A percentile compares a stretch with the other conserved stretches of the same genome.
Evolutionary conservation across 2,329 filamentous ascomycete species (phyloP).

Genomic region (Annulohypoxylon truncatum): DNA sequence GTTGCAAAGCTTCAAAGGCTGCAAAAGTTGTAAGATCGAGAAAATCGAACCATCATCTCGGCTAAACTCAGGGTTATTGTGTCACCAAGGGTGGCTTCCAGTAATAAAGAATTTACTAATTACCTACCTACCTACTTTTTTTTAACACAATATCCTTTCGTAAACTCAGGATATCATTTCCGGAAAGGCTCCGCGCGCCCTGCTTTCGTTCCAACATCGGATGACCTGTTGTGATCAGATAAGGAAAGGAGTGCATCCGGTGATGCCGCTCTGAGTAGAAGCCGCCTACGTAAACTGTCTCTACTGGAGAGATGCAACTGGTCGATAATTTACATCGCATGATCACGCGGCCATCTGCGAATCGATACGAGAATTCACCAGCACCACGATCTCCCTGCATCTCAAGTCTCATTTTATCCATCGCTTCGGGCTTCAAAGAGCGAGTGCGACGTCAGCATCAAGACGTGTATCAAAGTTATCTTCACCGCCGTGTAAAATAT

Average conservation of each 20-base stretch:
- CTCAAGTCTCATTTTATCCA: not conserved
- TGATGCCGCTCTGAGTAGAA: not conserved
- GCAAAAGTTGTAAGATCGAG: no score
- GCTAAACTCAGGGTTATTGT: no score
- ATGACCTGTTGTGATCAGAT: constrained; percentile 7
- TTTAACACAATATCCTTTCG: no score
- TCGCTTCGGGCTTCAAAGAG: not conserved
- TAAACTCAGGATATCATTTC: no score
- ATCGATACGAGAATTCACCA: constrained; percentile 22
- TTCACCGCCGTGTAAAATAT: not conserved
- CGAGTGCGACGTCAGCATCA: constrained; percentile 5
- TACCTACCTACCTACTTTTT: no score
- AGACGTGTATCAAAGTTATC: not conserved
- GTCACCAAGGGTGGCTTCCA: no score
- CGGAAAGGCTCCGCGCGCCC: not conserved
- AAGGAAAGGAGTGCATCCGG: not conserved
- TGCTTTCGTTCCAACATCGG: constrained; percentile 9
- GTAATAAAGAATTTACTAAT: no score
- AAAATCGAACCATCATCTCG: no score
- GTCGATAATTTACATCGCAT: constrained; percentile 4
- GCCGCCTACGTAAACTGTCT: not conserved
- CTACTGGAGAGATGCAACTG: constrained; percentile 14
- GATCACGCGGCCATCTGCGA: constrained; percentile 10
- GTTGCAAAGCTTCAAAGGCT: no score
- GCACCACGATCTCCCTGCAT: not conserved